Conservation (phyloP, 2,329 filamentous ascomycete genomes). For the Orbilia javanica region DNA sequence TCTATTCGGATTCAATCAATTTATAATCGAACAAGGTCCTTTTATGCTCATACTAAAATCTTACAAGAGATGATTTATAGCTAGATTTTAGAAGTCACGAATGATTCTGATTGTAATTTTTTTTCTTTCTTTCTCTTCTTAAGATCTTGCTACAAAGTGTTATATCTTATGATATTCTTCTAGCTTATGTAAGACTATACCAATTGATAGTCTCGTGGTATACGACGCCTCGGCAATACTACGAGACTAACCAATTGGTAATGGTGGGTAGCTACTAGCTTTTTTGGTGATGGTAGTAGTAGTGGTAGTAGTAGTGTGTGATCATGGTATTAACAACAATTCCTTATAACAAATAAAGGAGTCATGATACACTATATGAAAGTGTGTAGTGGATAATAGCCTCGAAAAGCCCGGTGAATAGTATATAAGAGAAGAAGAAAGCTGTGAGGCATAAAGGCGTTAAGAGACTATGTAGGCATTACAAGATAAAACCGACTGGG, state of each 20-base stretch:
- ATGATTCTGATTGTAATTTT: background rate
- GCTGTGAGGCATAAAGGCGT: constrained; percentile 7
- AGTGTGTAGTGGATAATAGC: constrained; percentile 1
- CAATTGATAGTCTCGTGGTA: no score
- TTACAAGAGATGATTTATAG: no score
- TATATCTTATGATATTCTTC: background rate
- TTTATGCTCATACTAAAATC: no score
- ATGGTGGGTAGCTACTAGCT: background rate
- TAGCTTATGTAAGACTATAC: background rate
- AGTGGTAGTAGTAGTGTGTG: constrained; percentile 8
- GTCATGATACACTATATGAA: constrained; percentile 32
- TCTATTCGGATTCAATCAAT: no score
- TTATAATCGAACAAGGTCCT: no score
- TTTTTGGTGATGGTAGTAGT: background rate
- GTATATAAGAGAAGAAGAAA: constrained; percentile 29
- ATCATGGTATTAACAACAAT: constrained; percentile 58
- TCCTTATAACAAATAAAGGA: constrained; percentile 38
- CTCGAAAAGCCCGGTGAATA: constrained; percentile 8
- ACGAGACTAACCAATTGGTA: no score
- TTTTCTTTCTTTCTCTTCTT: background rate
- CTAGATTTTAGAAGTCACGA: background rate
- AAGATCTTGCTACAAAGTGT: background rate
- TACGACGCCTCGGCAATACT: no score
- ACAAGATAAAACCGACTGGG: constrained; percentile 17
- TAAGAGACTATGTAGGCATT: constrained; percentile 30